phyloP scores from a whole-genome alignment of 2,329 filamentous ascomycete genomes.

The Chalara sp. region DNA sequence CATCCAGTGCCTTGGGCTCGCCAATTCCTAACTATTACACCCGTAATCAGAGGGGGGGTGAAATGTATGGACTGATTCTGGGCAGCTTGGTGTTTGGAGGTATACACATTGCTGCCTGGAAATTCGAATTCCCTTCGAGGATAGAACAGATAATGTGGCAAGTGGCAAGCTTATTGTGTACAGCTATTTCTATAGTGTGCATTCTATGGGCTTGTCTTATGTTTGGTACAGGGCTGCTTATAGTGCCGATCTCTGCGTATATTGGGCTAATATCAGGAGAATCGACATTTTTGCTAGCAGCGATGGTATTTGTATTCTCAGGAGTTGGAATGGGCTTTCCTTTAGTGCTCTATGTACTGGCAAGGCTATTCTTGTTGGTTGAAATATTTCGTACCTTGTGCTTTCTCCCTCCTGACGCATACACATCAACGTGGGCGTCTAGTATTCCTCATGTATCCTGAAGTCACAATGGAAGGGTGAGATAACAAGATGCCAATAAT shows the following conservation, averaged over 20 bases:
- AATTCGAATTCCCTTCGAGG: conserved; percentile 11
- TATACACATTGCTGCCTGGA: conserved; percentile 13
- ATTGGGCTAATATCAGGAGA: not conserved
- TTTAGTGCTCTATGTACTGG: conserved; percentile 1
- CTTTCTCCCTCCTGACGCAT: not conserved
- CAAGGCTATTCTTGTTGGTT: conserved; percentile 5
- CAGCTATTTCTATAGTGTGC: not conserved
- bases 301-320: too few species aligned
- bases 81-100: conserved; percentile 8
- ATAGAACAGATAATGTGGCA: conserved; percentile 9
- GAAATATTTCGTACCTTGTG: conserved; percentile 1
- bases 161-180: conserved; percentile 4
- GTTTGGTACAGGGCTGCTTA: not conserved
- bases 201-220: not conserved
- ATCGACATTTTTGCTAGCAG: too few species aligned
- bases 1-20: not conserved
- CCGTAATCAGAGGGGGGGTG: too few species aligned
- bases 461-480: too few species aligned
- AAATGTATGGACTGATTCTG: not conserved
- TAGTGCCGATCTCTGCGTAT: not conserved
- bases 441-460: not conserved
- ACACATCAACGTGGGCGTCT: not conserved
- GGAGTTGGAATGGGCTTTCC: not conserved
- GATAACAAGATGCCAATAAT: too few species aligned
- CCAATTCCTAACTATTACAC: too few species aligned